Base-by-base conservation (phyloP, 1,284 basidiomycete species). In the Fistulinella cinereoalba region DNA sequence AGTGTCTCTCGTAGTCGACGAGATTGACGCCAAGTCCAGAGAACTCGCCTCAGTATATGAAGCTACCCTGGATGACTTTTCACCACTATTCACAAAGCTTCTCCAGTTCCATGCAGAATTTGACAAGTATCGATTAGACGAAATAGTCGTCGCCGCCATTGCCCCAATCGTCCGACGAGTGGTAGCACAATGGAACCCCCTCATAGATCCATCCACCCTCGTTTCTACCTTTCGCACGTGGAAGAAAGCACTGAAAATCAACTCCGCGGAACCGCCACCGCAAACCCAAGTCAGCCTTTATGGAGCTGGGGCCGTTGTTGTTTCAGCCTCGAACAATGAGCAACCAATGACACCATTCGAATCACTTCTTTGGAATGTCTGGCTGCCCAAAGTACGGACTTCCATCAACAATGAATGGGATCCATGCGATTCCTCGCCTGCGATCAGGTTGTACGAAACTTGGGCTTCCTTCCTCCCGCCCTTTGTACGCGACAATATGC, bases 341-440 rank as follows among this genome's bases (percentile, higher is more conserved):
- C 72, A 71, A 52, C 74, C 74, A 1, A 99, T 99, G 97, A 94
- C 94, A 6, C 87, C 97, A 0, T 99, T 91, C 66, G 96, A 99
- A 65, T 89, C 87, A 47, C 73, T 99, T 18, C 70, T 99, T 15
- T 99, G 96, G 95, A 89, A 88, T 52, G 74, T 88, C 7, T 99
- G 95, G 96, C 73, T 99, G 21, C 97, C 97, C 0, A 88, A 81
- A 66, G 85, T 99, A n/a, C 84, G 97, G 24, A 88, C 89, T 1
- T 77, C 81, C 9, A 82, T 97, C 66, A 97, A 97, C 66, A 97
- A 97, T 66, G 85, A 92, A 18, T 99, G 97, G 96, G 75, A 80
- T 15, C 82, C 93, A 0, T 71, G 79, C 33, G 71, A 83, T 29
- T 84, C 94, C 3, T 72, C 80, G 9, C 80, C 87, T 8, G 92